Evolutionary conservation across 192 early-diverging fungal species (phyloP).

Genomic region (Globomyces pollinis-pini): DNA sequence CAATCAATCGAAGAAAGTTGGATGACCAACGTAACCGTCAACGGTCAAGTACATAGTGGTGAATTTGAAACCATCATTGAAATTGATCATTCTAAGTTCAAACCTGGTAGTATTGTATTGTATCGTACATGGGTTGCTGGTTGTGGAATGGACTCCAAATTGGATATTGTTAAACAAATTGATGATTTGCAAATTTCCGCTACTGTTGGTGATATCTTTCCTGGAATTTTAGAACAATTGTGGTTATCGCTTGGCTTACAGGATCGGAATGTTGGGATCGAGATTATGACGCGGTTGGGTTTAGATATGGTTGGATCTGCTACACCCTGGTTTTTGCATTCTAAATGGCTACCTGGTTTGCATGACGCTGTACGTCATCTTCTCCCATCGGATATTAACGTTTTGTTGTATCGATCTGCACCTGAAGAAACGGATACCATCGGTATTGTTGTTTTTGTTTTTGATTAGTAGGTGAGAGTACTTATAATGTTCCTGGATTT

Average conservation of each 20-base stretch:
- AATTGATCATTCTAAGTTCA: conserved; percentile 57
- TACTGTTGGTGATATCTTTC: neutral
- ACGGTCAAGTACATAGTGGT: conserved; percentile 13
- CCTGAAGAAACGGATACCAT: conserved; percentile 80
- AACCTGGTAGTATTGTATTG: conserved; percentile 73
- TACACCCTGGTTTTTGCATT: conserved; percentile 22
- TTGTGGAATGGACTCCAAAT: conserved; percentile 28
- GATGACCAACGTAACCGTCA: conserved; percentile 15
- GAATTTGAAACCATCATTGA: conserved; percentile 38
- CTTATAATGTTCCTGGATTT: conserved; percentile 83
- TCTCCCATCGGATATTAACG: conserved; percentile 68
- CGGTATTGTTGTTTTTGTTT: too few relatives aligned
- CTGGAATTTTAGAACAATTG: conserved; percentile 24
- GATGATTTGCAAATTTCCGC: too few relatives aligned
- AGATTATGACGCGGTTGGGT: conserved; percentile 45
- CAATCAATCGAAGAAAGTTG: conserved; percentile 22
- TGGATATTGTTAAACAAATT: neutral
- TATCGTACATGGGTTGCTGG: conserved; percentile 45
- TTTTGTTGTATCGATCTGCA: conserved; percentile 77
- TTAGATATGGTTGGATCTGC: conserved; percentile 32
- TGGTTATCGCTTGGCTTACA: conserved; percentile 37
- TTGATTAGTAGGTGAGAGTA: too few relatives aligned
- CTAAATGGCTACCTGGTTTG: conserved; percentile 39
- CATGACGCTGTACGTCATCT: conserved; percentile 56
- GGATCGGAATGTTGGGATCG: conserved; percentile 21